These are phyloP conservation scores for Cicer cuneatum DNA, from an alignment of 306 rosid species.

Conservation along the genomic window DNA sequence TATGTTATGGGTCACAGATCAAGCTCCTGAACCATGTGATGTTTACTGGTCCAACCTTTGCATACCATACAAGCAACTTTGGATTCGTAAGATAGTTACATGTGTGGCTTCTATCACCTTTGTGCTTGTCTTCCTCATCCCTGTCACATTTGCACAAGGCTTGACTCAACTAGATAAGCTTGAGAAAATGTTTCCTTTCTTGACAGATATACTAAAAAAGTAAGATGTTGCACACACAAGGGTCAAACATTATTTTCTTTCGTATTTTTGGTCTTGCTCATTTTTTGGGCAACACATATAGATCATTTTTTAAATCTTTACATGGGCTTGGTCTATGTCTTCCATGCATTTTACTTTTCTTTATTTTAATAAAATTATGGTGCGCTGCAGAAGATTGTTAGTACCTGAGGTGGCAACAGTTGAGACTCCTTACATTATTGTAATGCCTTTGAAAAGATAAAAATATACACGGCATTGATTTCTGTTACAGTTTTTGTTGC, in stretches of 20 bases:
- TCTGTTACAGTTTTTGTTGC: neutral
- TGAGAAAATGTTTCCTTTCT: slow-evolving; percentile 71
- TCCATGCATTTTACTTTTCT: neutral
- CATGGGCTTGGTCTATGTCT: neutral
- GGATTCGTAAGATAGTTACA: slow-evolving; percentile 85
- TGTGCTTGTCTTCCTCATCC: slow-evolving; percentile 77
- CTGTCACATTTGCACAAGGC: slow-evolving; percentile 86
- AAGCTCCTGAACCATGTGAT: slow-evolving; percentile 91
- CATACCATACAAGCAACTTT: slow-evolving; percentile 84
- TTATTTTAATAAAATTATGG: neutral
- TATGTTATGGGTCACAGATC: slow-evolving; percentile 85
- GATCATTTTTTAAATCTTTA: neutral
- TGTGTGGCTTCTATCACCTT: slow-evolving; percentile 70
- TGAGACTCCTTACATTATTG: neutral
- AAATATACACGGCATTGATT: neutral
- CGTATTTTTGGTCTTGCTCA: neutral
- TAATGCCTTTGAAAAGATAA: neutral
- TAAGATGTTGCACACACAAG: slow-evolving; percentile 51
- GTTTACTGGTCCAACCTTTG: slow-evolving; percentile 93
- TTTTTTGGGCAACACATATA: neutral
- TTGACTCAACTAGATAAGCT: slow-evolving; percentile 81
- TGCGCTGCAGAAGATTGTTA: neutral
- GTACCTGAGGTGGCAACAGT: neutral
- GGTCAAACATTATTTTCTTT: slow-evolving; percentile 17
- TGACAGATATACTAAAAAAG: slow-evolving; percentile 66